Conservation (phyloP, 257 asterid species). For the Parsonsia alboflavescens region DNA sequence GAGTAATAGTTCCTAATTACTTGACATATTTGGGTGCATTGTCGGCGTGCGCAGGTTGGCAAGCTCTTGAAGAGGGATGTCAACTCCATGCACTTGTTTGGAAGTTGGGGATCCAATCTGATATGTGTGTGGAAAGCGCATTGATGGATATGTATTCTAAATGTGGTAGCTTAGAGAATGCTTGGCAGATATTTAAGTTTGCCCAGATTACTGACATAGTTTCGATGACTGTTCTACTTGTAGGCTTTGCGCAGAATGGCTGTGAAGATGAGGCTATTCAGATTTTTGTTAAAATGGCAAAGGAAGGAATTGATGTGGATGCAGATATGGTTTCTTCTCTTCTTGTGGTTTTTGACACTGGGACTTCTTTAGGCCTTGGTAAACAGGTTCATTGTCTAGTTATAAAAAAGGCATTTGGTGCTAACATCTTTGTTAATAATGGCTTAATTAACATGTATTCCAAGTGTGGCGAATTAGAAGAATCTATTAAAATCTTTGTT, state of each 20-base stretch:
- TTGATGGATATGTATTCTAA: constrained; percentile 90
- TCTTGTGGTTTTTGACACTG: constrained; percentile 58
- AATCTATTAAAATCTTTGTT: constrained; percentile 44
- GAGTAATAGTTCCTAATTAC: constrained; percentile 44
- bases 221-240: constrained; percentile 67
- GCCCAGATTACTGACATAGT: constrained; percentile 63
- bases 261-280: constrained; percentile 67
- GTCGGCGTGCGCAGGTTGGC: constrained; percentile 69
- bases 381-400: constrained; percentile 65
- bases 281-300: constrained; percentile 60
- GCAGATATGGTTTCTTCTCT: constrained; percentile 58
- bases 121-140: constrained; percentile 61
- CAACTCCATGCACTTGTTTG: constrained; percentile 64
- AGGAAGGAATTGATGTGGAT: constrained; percentile 47
- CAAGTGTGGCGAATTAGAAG: constrained; percentile 67
- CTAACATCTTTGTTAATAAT: constrained; percentile 51
- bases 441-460: constrained; percentile 87
- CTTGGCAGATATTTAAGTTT: constrained; percentile 68
- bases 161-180: constrained; percentile 55
- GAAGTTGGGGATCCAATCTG: constrained; percentile 68
- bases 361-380: constrained; percentile 57
- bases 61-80: constrained; percentile 55
- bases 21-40: constrained; percentile 66
- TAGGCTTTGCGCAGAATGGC: constrained; percentile 70
- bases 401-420: constrained; percentile 53